Conservation (phyloP, 306 rosid genomes). For the Malus domestica region DNA sequence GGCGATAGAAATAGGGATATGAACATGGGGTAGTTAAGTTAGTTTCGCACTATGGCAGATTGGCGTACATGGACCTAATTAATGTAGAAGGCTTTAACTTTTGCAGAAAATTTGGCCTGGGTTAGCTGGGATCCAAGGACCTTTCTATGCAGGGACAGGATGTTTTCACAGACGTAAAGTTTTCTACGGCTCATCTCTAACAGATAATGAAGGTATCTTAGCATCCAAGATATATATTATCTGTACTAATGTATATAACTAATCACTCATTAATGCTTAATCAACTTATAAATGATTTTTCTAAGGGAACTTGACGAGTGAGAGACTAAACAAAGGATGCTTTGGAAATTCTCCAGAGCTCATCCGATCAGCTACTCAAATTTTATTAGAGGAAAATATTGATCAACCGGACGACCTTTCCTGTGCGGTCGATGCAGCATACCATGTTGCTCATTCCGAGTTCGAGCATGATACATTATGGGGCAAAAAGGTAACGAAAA, state of each 20-base stretch:
- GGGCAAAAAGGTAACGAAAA: slow-evolving; percentile 8
- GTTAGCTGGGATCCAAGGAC: slow-evolving; percentile 32
- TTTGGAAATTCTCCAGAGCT: slow-evolving; percentile 1
- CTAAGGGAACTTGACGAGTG: not conserved
- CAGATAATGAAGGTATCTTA: not conserved
- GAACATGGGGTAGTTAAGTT: no score
- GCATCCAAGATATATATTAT: no score
- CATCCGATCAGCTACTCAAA: not conserved
- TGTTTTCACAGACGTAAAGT: slow-evolving; percentile 58
- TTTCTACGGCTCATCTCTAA: slow-evolving; percentile 18
- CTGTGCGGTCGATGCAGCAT: not conserved
- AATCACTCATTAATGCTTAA: no score
- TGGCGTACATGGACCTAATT: no score
- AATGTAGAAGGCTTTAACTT: no score
- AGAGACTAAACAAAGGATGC: not conserved
- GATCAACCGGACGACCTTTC: not conserved
- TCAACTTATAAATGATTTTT: no score
- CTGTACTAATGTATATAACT: no score
- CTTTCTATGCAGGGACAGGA: slow-evolving; percentile 40
- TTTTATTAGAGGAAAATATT: not conserved
- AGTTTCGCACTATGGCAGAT: no score
- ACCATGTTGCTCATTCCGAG: slow-evolving; percentile 10
- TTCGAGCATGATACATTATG: slow-evolving; percentile 8
- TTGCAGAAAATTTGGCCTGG: slow-evolving; percentile 4
- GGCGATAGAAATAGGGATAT: no score